A percentile compares a stretch with the other conserved stretches of the same genome.
These are phyloP conservation scores for Plasmopara viticola DNA, from an alignment of 352 stramenopile species.

Conservation along the genomic window DNA sequence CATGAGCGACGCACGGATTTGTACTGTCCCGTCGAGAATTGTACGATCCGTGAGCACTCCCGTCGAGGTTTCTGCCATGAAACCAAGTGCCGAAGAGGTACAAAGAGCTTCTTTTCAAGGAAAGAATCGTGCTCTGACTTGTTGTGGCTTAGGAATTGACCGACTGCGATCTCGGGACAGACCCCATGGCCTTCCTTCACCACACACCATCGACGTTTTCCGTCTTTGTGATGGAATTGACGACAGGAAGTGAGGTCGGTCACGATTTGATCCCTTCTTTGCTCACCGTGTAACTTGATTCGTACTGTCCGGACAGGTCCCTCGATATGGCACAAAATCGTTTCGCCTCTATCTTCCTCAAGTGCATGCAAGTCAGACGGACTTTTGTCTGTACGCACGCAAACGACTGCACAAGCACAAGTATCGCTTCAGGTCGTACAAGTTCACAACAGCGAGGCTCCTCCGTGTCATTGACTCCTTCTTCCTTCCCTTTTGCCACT, in stretches of 20 bases:
- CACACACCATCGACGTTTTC: conserved; percentile 39
- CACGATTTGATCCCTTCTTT: not conserved
- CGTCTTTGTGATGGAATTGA: conserved; percentile 71
- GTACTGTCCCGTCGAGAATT: not conserved
- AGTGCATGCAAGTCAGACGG: conserved; percentile 55
- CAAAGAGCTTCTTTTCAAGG: too few species aligned
- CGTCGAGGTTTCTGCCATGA: conserved; percentile 18
- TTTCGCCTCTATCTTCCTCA: conserved; percentile 74
- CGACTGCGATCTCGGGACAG: conserved; percentile 27
- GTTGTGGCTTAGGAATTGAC: conserved; percentile 21
- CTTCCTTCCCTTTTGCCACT: too few species aligned
- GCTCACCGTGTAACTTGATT: too few species aligned
- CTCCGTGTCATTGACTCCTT: too few species aligned
- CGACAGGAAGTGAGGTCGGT: conserved; percentile 33
- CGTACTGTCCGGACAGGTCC: conserved; percentile 10
- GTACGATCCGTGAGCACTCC: conserved; percentile 17
- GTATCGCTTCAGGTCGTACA: conserved; percentile 55
- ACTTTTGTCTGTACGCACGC: conserved; percentile 74
- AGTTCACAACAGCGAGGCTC: too few species aligned
- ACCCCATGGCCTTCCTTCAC: conserved; percentile 60
- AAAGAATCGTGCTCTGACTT: not conserved
- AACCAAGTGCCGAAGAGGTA: conserved; percentile 22
- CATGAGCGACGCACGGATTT: conserved; percentile 6
- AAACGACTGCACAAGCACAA: conserved; percentile 73
- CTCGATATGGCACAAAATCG: conserved; percentile 62